Base-by-base conservation (phyloP, 108 stramenopile genomes). In the Stephanodiscus minutulus region DNA sequence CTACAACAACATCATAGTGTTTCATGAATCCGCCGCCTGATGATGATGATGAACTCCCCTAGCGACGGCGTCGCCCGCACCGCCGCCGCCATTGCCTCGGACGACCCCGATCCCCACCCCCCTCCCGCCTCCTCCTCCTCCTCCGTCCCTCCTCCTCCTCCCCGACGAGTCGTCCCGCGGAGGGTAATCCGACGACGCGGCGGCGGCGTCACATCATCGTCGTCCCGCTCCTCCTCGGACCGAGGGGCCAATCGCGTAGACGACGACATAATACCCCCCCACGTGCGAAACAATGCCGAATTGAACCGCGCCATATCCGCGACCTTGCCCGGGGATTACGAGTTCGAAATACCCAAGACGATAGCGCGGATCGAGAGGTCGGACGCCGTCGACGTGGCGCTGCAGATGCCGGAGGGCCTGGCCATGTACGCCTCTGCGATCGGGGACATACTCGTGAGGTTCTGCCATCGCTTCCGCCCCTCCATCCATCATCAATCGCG, bases 341-440 rank as follows among this genome's bases (percentile, higher is more conserved):
- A 80, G 5, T 93, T 92, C 81, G 93, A 93, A 79, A 74, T 99
- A 37, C 82, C 71, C 54, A 99, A 99, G 72, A 96, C 96, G 0
- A 82, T 98, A 22, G 87, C 87, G 74, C 79, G 93, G 6, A 88
- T 97, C 24, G 66, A 84, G 27, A 76, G 82, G 33, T 20, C 28
- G 57, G 36, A 58, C 43, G 43, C 43, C 43, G 15, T 44, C 15
- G 78, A 82, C 73, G 89, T 99, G 24, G 96, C 97, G 9, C 85
- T 99, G 61, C 98, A 99, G 74, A 86, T 99, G 80, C 99, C 99
- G 1, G 99, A 99, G 82, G 99, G 99, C 7, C 65, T 99, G 28
- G 77, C 97, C 0, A 83, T 98, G 88, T 99, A 97, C 68, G 92
- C 96, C 9, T 93, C 92, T n/a, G 86, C 88, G 7, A 65, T 99